phyloP scores from a whole-genome alignment of 2,329 filamentous ascomycete species.

The Sporothrix luriei region DNA sequence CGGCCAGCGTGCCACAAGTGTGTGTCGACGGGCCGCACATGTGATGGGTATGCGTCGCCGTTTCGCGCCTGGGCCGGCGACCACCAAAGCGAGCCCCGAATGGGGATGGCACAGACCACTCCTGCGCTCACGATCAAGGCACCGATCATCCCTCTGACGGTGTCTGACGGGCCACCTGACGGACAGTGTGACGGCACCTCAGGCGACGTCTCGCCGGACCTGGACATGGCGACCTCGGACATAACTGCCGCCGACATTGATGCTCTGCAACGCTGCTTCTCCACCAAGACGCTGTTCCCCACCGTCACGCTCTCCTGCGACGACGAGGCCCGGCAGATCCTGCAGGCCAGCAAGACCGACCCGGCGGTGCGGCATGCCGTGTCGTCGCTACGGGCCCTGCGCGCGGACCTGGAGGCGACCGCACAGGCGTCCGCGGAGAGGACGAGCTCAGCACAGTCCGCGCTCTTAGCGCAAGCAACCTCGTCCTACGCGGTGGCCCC shows the following conservation, averaged over 20 bases:
- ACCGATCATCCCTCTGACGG: no score
- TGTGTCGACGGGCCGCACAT: conserved; percentile 5
- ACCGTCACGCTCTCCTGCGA: background rate
- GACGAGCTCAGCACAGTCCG: background rate
- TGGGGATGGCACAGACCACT: background rate
- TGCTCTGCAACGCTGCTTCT: conserved; percentile 10
- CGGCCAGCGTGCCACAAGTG: background rate
- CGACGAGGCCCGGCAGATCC: conserved; percentile 15
- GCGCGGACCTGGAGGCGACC: conserved; percentile 29
- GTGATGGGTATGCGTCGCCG: conserved; percentile 7
- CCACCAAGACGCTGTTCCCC: conserved; percentile 2
- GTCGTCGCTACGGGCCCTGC: background rate
- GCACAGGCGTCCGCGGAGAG: conserved; percentile 31
- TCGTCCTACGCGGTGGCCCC: conserved; percentile 35
- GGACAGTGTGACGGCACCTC: no score
- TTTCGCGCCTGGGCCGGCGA: background rate
- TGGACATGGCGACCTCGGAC: background rate
- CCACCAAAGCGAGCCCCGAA: background rate
- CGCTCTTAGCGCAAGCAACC: conserved; percentile 30
- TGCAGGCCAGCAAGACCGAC: conserved; percentile 20
- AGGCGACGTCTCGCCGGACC: background rate
- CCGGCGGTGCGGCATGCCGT: conserved; percentile 13
- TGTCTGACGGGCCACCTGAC: no score
- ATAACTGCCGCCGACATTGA: background rate
- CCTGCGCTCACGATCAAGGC: no score